Evolutionary conservation across 2,329 filamentous ascomycete genomes (phyloP).

Genomic region (Sporothrix brunneoviolacea): DNA sequence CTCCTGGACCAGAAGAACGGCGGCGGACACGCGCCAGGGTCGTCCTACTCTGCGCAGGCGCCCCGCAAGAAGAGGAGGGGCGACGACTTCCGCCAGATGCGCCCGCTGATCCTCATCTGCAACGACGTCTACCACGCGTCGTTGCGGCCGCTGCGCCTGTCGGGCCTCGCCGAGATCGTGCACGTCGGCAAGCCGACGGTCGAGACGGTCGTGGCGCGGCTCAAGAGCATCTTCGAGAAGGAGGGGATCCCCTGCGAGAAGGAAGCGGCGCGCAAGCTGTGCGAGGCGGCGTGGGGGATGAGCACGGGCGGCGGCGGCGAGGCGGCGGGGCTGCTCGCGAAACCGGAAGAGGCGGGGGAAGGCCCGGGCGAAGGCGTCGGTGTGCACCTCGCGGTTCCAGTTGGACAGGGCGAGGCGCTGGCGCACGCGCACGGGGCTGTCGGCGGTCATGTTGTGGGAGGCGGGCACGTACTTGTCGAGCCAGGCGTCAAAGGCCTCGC

Average conservation of each 20-base stretch:
- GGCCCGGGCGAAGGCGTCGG: conserved; percentile 16
- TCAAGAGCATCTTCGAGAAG: conserved; percentile 79
- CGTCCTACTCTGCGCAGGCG: conserved; percentile 12
- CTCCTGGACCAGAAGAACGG: conserved; percentile 76
- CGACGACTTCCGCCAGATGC: conserved; percentile 78
- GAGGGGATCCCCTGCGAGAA: conserved; percentile 84
- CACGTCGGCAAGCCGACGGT: conserved; percentile 84
- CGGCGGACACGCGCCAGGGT: conserved; percentile 20
- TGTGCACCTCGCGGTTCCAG: conserved; percentile 9
- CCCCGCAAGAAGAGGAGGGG: conserved; percentile 58
- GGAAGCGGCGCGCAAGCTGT: conserved; percentile 79
- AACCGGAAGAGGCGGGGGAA: conserved; percentile 19
- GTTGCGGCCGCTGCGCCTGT: conserved; percentile 78
- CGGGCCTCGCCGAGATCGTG: conserved; percentile 78
- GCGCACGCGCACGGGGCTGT: conserved; percentile 13
- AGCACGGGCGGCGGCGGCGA: conserved; percentile 63
- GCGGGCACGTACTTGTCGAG: conserved; percentile 2
- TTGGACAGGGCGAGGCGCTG: conserved; percentile 11
- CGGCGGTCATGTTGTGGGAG: conserved; percentile 4
- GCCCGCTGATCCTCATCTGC: conserved; percentile 89
- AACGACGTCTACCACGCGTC: conserved; percentile 95
- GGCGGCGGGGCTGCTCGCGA: conserved; percentile 29
- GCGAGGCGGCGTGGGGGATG: conserved; percentile 78
- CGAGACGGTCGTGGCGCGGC: conserved; percentile 73
- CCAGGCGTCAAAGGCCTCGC: conserved; percentile 19